These are phyloP conservation scores for Kingdonia uniflora DNA, from an alignment of 164 flowering plant species.

Conservation along the genomic window DNA sequence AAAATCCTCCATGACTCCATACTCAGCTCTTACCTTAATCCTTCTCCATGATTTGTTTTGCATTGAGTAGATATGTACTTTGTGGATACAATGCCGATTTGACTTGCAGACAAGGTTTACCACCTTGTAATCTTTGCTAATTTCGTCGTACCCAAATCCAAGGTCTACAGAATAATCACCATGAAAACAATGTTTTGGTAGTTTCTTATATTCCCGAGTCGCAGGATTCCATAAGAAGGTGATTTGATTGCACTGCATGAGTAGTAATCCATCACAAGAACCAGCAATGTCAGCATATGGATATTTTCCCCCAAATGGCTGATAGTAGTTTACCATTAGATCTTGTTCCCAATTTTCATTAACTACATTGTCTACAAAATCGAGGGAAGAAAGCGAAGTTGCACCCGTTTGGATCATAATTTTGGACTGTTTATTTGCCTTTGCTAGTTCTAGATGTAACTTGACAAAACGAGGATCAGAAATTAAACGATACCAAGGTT, in stretches of 20 bases:
- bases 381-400: no score
- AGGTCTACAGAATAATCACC: neutral
- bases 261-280: neutral
- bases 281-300: neutral
- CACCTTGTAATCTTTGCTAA: neutral
- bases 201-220: neutral
- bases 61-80: neutral
- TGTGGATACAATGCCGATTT: no score
- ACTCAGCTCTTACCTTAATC: neutral
- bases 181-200: neutral
- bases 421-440: no score
- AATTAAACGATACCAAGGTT: no score
- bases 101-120: neutral
- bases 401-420: no score
- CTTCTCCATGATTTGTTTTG: neutral
- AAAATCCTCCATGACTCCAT: no score
- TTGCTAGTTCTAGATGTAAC: no score
- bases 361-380: no score
- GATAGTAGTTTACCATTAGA: no score
- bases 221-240: neutral
- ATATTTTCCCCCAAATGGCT: no score
- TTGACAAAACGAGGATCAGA: no score
- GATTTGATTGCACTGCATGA: neutral
- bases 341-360: no score
- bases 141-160: slow-evolving; percentile 3